Percentiles rank a stretch among this genome's conserved stretches.
phyloP scores from a whole-genome alignment of 345 rosid genomes.

The Angophora floribunda region DNA sequence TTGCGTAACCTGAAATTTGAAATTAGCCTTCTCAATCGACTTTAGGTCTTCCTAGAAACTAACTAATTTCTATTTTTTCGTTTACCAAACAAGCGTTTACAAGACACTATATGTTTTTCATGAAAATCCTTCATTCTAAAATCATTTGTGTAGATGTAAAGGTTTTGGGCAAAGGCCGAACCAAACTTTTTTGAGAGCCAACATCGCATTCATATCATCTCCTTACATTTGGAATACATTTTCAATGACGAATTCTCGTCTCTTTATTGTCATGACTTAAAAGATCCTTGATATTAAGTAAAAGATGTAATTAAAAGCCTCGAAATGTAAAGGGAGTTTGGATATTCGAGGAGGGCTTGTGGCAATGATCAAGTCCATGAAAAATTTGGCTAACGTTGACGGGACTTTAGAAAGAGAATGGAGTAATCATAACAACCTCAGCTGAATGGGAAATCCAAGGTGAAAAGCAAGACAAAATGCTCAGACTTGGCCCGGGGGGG shows the following conservation, averaged over 20 bases:
- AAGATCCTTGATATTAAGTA: background rate
- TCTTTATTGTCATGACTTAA: background rate
- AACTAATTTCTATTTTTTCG: too few relatives aligned
- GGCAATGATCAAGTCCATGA: background rate
- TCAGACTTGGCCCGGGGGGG: background rate
- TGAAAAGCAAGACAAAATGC: background rate
- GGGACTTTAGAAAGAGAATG: background rate
- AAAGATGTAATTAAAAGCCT: background rate
- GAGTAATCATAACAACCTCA: background rate
- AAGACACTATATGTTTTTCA: background rate
- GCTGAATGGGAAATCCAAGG: background rate
- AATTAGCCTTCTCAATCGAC: too few relatives aligned
- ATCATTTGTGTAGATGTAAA: background rate
- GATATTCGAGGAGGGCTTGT: background rate
- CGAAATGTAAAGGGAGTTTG: background rate
- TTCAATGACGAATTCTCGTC: background rate
- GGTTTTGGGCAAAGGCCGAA: background rate
- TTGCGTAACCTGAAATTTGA: too few relatives aligned
- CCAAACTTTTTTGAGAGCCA: accelerated
- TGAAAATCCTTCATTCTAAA: background rate
- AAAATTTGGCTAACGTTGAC: background rate
- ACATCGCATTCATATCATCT: background rate
- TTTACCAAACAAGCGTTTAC: background rate
- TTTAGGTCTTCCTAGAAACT: too few relatives aligned
- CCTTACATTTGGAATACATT: background rate